A percentile compares a stretch with the other conserved stretches of the same genome.
Conservation (phyloP, 805 yeast genomes). For the Suhomyces emberorum region DNA sequence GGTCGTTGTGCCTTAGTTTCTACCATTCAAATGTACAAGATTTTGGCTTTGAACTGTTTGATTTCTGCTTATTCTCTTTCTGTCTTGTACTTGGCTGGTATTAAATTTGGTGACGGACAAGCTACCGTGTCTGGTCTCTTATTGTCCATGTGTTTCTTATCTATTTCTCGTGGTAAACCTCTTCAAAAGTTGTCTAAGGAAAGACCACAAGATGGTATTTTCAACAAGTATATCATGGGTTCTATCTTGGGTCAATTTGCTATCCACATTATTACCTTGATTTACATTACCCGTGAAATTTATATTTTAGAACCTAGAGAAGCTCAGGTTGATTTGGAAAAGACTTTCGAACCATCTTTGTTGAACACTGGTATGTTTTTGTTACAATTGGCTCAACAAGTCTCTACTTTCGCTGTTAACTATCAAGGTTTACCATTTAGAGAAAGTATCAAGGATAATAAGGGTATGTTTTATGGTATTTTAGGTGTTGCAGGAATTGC, state of each 20-base stretch:
- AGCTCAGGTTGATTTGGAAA: slow-evolving; percentile 85
- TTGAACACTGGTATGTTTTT: slow-evolving; percentile 95
- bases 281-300: slow-evolving; percentile 80
- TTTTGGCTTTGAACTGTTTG: slow-evolving; percentile 92
- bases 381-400: slow-evolving; percentile 92
- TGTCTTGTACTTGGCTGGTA: slow-evolving; percentile 93
- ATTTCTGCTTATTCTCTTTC: slow-evolving; percentile 94
- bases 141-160: slow-evolving; percentile 89
- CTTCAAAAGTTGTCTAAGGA: slow-evolving; percentile 83
- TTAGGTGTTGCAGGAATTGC: slow-evolving; percentile 89
- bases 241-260: slow-evolving; percentile 96
- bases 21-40: slow-evolving; percentile 98
- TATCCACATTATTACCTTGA: slow-evolving; percentile 76
- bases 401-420: slow-evolving; percentile 95
- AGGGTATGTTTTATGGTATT: slow-evolving; percentile 95
- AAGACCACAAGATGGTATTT: slow-evolving; percentile 97
- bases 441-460: slow-evolving; percentile 83
- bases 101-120: slow-evolving; percentile 96
- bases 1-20: slow-evolving; percentile 98
- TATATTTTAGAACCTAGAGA: slow-evolving; percentile 90
- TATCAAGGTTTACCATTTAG: slow-evolving; percentile 97
- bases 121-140: slow-evolving; percentile 95
- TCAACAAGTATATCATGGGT: slow-evolving; percentile 95
- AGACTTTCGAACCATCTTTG: slow-evolving; percentile 81
- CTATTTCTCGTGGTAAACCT: slow-evolving; percentile 92